Evolutionary conservation across 495 filamentous ascomycete species (phyloP), one percentile per base, ranked within the genome.

Genomic region (Talaromyces stipitatus): DNA sequence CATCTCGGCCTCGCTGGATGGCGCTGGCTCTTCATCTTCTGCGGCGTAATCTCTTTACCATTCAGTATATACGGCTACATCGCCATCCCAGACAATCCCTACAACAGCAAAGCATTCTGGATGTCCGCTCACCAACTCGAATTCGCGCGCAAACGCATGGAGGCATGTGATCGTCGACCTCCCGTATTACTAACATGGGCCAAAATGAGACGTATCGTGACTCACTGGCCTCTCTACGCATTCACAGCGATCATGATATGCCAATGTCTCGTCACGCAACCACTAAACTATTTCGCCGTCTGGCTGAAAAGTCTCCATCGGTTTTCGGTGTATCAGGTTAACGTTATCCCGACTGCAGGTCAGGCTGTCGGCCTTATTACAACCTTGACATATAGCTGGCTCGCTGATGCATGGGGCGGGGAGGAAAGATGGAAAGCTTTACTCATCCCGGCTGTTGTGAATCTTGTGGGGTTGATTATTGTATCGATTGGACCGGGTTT

Each of bases 21-120:
- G 87, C 75, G 84, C 38, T 88, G 82, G 79, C 72, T 88, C 8
- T 87, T 86, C 58, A 66, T 78, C n/a, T 72, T 84, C 27, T 72
- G 75, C 41, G 66, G 69, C 11, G 56, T 67, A 32, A 64, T 74
- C 22, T 45, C 47, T 14, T 26, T 58, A 3, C 56, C 56, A 0
- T 53, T 52, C 14, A 52, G 46, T 23, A 24, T 58, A 3, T 45
- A 45, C 6, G 56, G 56, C 47, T 58, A 52, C 33, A 43, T 52
- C 26, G 47, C 50, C 48, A 41, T 52, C 20, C 56, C 56, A 1
- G 48, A 58, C 20, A 52, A 52, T 16, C 56, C 56, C 11, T 45
- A 58, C 46, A 53, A 26, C 11, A 38, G 36, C 20, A 52, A 54
- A 43, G 48, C 56, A 12, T 38, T 27, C 27, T 58, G 50, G 46